These are phyloP conservation scores for Nitzschia sp. DNA, from an alignment of 108 stramenopile genomes.

Conservation along the genomic window DNA sequence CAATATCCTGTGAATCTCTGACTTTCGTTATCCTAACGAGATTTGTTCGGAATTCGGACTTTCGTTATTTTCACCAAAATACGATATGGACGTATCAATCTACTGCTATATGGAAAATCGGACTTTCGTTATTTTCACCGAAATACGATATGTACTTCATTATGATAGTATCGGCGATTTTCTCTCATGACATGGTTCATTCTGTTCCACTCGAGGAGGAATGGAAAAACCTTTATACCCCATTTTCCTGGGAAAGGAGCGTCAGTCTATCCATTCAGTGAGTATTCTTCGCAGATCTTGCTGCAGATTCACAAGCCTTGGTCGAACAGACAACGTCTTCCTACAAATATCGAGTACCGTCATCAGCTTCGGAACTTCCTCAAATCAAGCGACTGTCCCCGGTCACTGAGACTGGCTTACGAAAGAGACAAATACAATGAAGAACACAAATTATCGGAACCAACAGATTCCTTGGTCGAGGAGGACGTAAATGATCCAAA, in stretches of 20 bases:
- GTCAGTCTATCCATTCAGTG: background rate
- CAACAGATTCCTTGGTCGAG: background rate
- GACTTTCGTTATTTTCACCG: too few species aligned
- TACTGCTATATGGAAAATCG: too few species aligned
- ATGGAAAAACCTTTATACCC: background rate
- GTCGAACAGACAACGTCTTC: background rate
- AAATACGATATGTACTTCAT: too few species aligned
- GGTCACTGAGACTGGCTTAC: background rate
- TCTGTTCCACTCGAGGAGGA: too few species aligned
- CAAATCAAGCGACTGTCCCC: background rate
- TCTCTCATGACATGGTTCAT: background rate
- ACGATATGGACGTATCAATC: too few species aligned
- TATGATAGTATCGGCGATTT: background rate
- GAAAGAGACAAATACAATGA: background rate
- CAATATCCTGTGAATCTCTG: too few species aligned
- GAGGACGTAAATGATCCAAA: background rate
- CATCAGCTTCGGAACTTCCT: background rate
- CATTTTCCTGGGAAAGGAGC: background rate
- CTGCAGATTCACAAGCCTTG: background rate
- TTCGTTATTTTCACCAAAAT: too few species aligned
- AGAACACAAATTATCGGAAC: background rate
- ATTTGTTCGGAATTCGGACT: too few species aligned
- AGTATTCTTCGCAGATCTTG: background rate
- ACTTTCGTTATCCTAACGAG: too few species aligned
- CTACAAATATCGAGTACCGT: background rate